Conservation (phyloP, 1,139 yeast species). For the Hanseniaspora gamundiae region DNA sequence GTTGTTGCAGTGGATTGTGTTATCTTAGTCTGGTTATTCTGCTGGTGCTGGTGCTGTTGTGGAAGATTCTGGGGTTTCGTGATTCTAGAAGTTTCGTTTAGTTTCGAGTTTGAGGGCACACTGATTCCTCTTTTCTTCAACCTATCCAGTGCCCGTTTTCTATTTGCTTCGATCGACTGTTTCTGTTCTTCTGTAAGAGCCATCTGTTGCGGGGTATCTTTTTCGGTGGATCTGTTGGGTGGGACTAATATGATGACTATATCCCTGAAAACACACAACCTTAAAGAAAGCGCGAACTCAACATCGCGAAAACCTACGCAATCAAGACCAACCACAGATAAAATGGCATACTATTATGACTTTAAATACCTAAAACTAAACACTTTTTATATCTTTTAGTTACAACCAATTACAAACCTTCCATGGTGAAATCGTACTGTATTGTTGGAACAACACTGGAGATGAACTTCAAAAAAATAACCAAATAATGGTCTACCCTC, state of each 20-base stretch:
- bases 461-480: conserved; percentile 82
- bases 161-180: conserved; percentile 41
- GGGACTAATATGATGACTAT: too few relatives aligned
- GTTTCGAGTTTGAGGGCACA: not conserved
- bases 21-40: not conserved
- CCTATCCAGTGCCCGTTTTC: conserved; percentile 47
- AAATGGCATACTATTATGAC: too few relatives aligned
- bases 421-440: conserved; percentile 95
- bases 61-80: conserved; percentile 19
- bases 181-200: conserved; percentile 41
- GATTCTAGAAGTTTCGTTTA: conserved; percentile 10
- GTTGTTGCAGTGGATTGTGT: not conserved
- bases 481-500: conserved; percentile 80
- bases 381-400: conserved; percentile 3
- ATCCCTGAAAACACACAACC: too few relatives aligned
- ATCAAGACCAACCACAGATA: too few relatives aligned
- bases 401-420: conserved; percentile 41
- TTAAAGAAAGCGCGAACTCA: too few relatives aligned
- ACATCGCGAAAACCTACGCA: too few relatives aligned
- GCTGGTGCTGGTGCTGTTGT: too few relatives aligned
- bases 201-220: too few relatives aligned
- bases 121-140: conserved; percentile 29
- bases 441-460: conserved; percentile 97
- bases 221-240: too few relatives aligned
- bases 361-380: conserved; percentile 1